Conservation (phyloP, 2,329 filamentous ascomycete genomes). For the Aspergillus aculeatus region DNA sequence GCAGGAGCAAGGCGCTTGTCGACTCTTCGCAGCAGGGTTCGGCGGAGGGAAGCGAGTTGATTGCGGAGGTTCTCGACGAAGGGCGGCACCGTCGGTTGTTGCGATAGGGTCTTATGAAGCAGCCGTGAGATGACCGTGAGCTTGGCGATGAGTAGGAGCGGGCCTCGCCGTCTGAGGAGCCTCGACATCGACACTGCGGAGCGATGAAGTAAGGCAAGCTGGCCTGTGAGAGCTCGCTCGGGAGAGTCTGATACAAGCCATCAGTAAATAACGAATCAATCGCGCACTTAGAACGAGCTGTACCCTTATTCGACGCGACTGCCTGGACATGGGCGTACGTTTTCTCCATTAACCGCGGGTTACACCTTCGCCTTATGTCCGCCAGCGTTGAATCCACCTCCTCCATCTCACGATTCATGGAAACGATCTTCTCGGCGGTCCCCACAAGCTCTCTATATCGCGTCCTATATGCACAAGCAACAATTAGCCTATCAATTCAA, state of each 20-base stretch:
- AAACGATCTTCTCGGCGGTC: slow-evolving; percentile 89
- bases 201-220: slow-evolving; percentile 58
- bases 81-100: slow-evolving; percentile 47
- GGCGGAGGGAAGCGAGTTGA: slow-evolving; percentile 61
- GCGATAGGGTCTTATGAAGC: slow-evolving; percentile 69
- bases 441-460: slow-evolving; percentile 86
- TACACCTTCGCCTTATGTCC: slow-evolving; percentile 73
- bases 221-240: slow-evolving; percentile 53
- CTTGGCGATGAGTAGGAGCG: slow-evolving; percentile 62
- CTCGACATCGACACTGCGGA: slow-evolving; percentile 55
- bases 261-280: slow-evolving; percentile 14
- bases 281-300: not conserved
- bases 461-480: slow-evolving; percentile 42
- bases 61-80: slow-evolving; percentile 64
- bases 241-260: slow-evolving; percentile 36
- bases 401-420: slow-evolving; percentile 78
- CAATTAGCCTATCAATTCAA: slow-evolving; percentile 7
- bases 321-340: slow-evolving; percentile 57
- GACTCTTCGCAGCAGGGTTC: slow-evolving; percentile 63
- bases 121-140: slow-evolving; percentile 73
- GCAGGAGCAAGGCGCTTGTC: slow-evolving; percentile 54
- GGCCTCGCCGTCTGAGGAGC: slow-evolving; percentile 52
- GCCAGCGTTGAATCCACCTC: slow-evolving; percentile 69
- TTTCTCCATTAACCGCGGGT: slow-evolving; percentile 65
- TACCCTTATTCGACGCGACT: slow-evolving; percentile 35